These are phyloP conservation scores for Tephrocybe rancida DNA, from an alignment of 768 basidiomycete species.

Conservation along the genomic window DNA sequence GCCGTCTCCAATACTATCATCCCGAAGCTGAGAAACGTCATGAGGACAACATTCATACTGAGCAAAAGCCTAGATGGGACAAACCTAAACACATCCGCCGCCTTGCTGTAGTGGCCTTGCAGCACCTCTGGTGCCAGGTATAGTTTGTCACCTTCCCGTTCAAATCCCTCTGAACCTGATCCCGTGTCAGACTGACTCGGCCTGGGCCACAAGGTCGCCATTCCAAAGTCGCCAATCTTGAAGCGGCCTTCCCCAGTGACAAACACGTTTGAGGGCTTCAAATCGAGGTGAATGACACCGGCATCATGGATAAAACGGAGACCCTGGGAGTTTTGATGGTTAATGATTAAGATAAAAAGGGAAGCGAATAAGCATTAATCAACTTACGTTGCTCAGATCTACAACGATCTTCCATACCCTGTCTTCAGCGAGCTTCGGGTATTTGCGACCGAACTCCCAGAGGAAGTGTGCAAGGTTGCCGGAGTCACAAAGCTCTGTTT, in stretches of 20 bases:
- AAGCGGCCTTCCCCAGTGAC: conserved; percentile 85
- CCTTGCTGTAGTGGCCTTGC: conserved; percentile 88
- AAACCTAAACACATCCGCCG: conserved; percentile 96
- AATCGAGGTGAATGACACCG: conserved; percentile 91
- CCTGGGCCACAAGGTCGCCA: conserved; percentile 94
- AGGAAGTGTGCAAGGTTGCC: conserved; percentile 93
- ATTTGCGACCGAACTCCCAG: conserved; percentile 85
- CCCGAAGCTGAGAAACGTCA: conserved; percentile 70
- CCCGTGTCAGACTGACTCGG: conserved; percentile 27
- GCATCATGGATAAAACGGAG: conserved; percentile 87
- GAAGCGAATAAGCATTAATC: conserved; percentile 29
- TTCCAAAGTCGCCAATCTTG: conserved; percentile 98
- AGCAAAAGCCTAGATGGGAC: conserved; percentile 36
- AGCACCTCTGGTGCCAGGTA: conserved; percentile 97
- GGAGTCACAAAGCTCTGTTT: conserved; percentile 91
- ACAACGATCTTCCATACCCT: conserved; percentile 95
- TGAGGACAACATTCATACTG: conserved; percentile 38
- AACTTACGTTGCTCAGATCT: conserved; percentile 85
- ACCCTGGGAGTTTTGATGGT: conserved; percentile 55
- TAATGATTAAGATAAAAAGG: conserved; percentile 23
- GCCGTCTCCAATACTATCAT: conserved; percentile 96
- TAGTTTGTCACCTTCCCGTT: conserved; percentile 95
- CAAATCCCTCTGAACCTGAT: conserved; percentile 55
- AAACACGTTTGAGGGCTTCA: conserved; percentile 98
- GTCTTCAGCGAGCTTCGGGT: conserved; percentile 87